Conservation (phyloP, 1,284 basidiomycete species). For the Coniophora puteana region DNA sequence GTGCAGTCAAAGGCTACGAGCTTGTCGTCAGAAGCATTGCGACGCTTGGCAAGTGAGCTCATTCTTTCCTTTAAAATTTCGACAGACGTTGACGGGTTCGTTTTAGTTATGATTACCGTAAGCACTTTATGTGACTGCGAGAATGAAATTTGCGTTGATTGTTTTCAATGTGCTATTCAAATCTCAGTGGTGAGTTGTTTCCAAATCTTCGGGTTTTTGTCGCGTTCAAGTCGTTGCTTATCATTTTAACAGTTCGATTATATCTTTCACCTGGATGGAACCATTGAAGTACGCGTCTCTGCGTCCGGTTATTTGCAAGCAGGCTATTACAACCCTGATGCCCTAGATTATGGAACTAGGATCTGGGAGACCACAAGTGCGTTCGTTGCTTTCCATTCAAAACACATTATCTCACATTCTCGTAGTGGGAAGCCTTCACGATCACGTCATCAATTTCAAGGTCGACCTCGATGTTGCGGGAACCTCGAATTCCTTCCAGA, state of each 20-base stretch:
- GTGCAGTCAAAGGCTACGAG: constrained; percentile 57
- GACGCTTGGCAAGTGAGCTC: constrained; percentile 61
- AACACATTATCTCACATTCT: not conserved
- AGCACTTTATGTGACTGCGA: constrained; percentile 18
- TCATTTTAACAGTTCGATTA: constrained; percentile 50
- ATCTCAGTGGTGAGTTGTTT: constrained; percentile 36
- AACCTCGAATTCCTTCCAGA: constrained; percentile 52
- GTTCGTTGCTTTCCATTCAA: constrained; percentile 10
- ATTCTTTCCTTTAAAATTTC: not conserved
- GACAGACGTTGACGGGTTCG: constrained; percentile 3
- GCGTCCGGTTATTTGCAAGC: constrained; percentile 70
- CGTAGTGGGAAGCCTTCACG: constrained; percentile 63
- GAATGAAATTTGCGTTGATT: constrained; percentile 1
- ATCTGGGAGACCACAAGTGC: constrained; percentile 53
- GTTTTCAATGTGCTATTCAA: too few species aligned
- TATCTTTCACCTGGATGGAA: constrained; percentile 62
- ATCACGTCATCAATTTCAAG: constrained; percentile 68
- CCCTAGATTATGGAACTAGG: constrained; percentile 50
- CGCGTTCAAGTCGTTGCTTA: constrained; percentile 12
- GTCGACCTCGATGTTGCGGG: constrained; percentile 61
- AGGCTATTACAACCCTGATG: constrained; percentile 48
- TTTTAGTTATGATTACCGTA: constrained; percentile 53
- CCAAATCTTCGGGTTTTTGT: not conserved
- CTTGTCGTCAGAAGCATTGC: constrained; percentile 53
- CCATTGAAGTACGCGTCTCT: constrained; percentile 60